A percentile compares a stretch with the other conserved stretches of the same genome.
Evolutionary conservation across 1,284 basidiomycete genomes (phyloP).

Genomic region (Cutaneotrichosporon daszewskae): DNA sequence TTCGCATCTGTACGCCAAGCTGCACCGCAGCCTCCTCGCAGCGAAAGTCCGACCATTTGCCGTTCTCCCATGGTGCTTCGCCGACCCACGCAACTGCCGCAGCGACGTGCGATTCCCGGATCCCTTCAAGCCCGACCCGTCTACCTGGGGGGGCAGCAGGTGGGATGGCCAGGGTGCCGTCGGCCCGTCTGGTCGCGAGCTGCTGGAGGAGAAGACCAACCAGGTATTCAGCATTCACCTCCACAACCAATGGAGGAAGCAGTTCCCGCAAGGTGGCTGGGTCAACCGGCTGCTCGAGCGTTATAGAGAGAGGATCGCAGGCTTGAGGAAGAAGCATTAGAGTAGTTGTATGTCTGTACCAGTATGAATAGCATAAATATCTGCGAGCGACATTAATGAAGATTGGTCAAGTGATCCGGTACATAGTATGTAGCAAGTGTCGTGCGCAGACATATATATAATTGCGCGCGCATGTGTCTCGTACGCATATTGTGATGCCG

Average conservation of each 20-base stretch:
- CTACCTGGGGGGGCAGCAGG: conserved; percentile 56
- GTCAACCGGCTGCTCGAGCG: conserved; percentile 61
- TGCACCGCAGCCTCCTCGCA: conserved; percentile 73
- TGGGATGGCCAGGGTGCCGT: conserved; percentile 59
- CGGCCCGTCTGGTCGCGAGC: conserved; percentile 25
- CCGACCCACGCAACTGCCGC: conserved; percentile 80
- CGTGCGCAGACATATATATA: no score
- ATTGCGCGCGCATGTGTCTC: no score
- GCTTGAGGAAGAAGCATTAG: no score
- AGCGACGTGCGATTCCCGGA: conserved; percentile 84
- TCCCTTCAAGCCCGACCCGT: conserved; percentile 66
- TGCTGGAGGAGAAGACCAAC: conserved; percentile 59
- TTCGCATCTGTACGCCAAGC: conserved; percentile 75
- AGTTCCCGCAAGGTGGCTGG: conserved; percentile 71
- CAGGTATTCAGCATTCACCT: conserved; percentile 80
- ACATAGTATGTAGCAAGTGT: no score
- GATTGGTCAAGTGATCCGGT: no score
- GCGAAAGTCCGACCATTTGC: conserved; percentile 72
- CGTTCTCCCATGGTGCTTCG: conserved; percentile 86
- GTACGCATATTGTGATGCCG: no score
- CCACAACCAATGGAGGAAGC: conserved; percentile 88
- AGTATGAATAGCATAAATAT: no score
- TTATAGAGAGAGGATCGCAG: not conserved
- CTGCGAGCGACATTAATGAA: no score
- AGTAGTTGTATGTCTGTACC: no score